Percentiles rank a stretch among this genome's conserved stretches.
phyloP scores from a whole-genome alignment of 2,329 filamentous ascomycete genomes.

The Domatiomyces globalis region DNA sequence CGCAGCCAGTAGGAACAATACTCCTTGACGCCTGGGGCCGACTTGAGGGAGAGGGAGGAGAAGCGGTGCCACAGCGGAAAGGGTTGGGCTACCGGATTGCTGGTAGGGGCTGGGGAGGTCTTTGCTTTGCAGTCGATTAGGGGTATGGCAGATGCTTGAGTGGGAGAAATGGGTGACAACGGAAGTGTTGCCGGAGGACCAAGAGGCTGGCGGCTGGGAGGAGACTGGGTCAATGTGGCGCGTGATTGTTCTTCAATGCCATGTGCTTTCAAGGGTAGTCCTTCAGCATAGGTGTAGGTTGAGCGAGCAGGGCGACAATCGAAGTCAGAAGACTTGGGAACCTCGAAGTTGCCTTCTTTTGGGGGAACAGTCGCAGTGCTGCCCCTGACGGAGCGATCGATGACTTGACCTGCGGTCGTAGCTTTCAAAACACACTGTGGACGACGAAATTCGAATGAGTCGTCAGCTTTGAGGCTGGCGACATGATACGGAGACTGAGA shows the following conservation, averaged over 20 bases:
- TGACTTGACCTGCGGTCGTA: background rate
- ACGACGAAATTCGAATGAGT: slow-evolving; percentile 21
- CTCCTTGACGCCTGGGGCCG: slow-evolving; percentile 42
- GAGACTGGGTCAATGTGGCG: background rate
- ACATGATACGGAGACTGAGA: slow-evolving; percentile 25
- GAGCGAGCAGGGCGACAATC: background rate
- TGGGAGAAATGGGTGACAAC: background rate
- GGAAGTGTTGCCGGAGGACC: background rate
- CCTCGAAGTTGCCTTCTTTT: background rate
- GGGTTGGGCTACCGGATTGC: background rate
- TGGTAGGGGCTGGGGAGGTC: background rate
- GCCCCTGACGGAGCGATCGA: background rate
- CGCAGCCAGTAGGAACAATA: slow-evolving; percentile 88
- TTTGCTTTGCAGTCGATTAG: background rate
- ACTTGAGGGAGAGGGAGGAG: background rate
- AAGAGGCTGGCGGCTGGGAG: background rate
- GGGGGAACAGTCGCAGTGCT: background rate
- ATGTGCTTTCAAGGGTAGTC: background rate
- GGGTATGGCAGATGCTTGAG: background rate
- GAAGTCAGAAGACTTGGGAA: background rate
- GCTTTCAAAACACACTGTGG: slow-evolving; percentile 24
- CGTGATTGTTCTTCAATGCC: background rate
- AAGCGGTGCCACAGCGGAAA: background rate
- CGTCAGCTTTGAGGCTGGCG: slow-evolving; percentile 30
- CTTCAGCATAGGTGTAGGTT: background rate